Evolutionary conservation across 1,284 basidiomycete species (phyloP), one percentile per base, ranked within the genome.

Genomic region (Ganoderma sinense): DNA sequence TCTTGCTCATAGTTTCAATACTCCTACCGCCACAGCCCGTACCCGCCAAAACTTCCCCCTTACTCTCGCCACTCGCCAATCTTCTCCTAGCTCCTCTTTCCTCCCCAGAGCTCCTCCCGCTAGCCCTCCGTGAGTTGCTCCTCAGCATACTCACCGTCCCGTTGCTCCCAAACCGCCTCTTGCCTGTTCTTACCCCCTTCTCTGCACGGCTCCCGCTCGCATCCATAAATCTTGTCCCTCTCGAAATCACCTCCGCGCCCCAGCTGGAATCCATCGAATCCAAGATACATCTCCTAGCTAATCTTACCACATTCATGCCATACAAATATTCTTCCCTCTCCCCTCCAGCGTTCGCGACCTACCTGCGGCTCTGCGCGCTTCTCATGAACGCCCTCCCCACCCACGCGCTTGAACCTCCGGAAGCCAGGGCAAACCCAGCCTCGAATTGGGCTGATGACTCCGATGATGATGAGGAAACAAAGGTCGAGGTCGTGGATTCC

Each of bases 151-250:
- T 93, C 65, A 85, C 88, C 7, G 85, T 94, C 59, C 89, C 89
- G 0, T 80, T 91, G 0, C 84, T 94, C 1, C 92, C 89, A 1
- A 91, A 93, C 77, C 88, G 91, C 10, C 81, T 94, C 31, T 87
- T 91, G 14, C 78, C 93, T 11, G 71, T 85, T 33, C 83, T 93
- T 62, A 79, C 81, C 62, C 75, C 79, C 29, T 77, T 90, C 48
- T 83, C 86, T 31, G 77, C 81, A 45, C 81, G 82, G 14, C 79
- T 90, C 45, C 87, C 88, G 10, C 78, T 87, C n/a, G 69, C 79
- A 0, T 77, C 81, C 23, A 66, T 86, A 18, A 73, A 82, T 64
- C 70, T 86, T 68, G 55, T 78, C 26, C 66, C 78, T 61, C 67
- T 69, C 51, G 70, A 75, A 66, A 76, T 80, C 76, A 41, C 80